phyloP scores from a whole-genome alignment of 164 flowering plant species.

The Nymphaea colorata region DNA sequence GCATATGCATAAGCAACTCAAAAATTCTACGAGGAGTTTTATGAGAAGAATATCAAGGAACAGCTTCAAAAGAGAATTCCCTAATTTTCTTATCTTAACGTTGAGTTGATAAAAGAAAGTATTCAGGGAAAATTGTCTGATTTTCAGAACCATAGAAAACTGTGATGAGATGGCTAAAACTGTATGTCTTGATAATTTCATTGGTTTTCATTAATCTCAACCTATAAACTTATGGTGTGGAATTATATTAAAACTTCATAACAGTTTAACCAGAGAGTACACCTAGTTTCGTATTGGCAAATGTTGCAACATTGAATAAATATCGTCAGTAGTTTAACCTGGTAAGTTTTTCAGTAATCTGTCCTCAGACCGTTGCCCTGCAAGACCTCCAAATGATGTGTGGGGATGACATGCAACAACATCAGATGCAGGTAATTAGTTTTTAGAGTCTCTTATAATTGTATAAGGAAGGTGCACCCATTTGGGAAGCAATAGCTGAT shows the following conservation, averaged over 20 bases:
- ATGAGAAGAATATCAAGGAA: conserved; percentile 49
- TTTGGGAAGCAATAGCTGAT: no score
- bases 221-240: no score
- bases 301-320: conserved; percentile 48
- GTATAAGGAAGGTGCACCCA: no score
- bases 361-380: no score
- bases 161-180: conserved; percentile 93
- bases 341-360: conserved; percentile 21
- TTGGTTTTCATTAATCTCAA: no score
- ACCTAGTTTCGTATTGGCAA: conserved; percentile 86
- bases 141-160: not conserved
- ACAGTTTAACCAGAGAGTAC: conserved; percentile 78
- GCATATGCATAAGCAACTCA: conserved; percentile 73
- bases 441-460: no score
- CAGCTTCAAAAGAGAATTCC: conserved; percentile 58
- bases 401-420: no score
- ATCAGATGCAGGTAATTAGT: no score
- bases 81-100: conserved; percentile 38
- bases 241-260: no score
- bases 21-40: conserved; percentile 57
- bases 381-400: no score
- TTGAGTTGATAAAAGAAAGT: conserved; percentile 1
- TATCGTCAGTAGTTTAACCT: conserved; percentile 17
- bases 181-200: no score
- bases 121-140: not conserved